Percentiles rank a stretch among this genome's conserved stretches.
These are phyloP conservation scores for Macrotyloma uniflorum DNA, from an alignment of 306 rosid genomes.

Conservation along the genomic window DNA sequence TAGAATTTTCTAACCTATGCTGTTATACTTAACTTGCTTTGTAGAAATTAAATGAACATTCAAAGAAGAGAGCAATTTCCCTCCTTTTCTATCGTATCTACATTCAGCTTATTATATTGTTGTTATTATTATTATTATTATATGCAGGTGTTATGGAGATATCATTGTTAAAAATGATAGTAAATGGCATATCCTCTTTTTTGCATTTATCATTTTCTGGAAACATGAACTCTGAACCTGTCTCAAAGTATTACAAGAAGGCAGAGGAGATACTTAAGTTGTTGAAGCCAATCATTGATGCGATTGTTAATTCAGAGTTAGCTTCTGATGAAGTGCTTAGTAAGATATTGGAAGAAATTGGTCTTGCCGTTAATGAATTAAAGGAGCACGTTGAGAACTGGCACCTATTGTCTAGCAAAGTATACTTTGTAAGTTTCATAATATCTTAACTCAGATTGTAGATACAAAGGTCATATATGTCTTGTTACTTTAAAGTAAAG, in stretches of 20 bases:
- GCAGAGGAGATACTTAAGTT: slow-evolving; percentile 80
- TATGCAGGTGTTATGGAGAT: slow-evolving; percentile 89
- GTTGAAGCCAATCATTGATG: slow-evolving; percentile 83
- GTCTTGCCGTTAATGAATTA: slow-evolving; percentile 69
- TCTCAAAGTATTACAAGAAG: slow-evolving; percentile 69
- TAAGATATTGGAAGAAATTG: slow-evolving; percentile 69
- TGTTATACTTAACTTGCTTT: slow-evolving; percentile 23
- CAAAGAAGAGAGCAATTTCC: slow-evolving; percentile 16
- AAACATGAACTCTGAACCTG: slow-evolving; percentile 64
- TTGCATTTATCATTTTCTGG: slow-evolving; percentile 67
- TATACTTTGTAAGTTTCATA: slow-evolving; percentile 80
- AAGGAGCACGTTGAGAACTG: slow-evolving; percentile 73
- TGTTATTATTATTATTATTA: slow-evolving; percentile 20
- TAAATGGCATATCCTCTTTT: slow-evolving; percentile 72
- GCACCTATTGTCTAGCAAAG: slow-evolving; percentile 88
- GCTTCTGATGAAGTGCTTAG: slow-evolving; percentile 68
- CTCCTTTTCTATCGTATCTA: slow-evolving; percentile 25
- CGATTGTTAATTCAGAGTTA: slow-evolving; percentile 62
- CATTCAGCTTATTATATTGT: background rate
- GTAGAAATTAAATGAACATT: slow-evolving; percentile 28
- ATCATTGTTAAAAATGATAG: slow-evolving; percentile 70
- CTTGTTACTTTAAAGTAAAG: slow-evolving; percentile 20
- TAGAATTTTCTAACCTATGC: background rate
- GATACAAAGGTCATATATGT: background rate
- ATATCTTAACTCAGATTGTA: slow-evolving; percentile 16